Percentiles rank a stretch among this genome's conserved stretches.
These are phyloP conservation scores for Taphrina sp. DNA, from an alignment of 1,139 yeast genomes.

Conservation along the genomic window DNA sequence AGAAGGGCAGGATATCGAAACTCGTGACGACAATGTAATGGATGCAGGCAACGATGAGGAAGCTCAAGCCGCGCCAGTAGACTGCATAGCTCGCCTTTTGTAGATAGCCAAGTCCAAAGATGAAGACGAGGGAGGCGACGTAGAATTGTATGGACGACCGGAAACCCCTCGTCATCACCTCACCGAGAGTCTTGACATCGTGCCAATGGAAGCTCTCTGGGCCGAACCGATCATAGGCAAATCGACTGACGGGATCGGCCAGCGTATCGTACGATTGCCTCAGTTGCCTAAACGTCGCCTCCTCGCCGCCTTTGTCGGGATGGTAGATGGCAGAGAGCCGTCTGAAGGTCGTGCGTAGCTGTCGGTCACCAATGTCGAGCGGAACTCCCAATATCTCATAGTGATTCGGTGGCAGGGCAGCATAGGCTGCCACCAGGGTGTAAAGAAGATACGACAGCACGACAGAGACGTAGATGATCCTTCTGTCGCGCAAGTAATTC, in stretches of 20 bases:
- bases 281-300: constrained; percentile 40
- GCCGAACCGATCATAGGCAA: constrained; percentile 45
- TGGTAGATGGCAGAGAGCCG: constrained; percentile 42
- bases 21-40: constrained; percentile 40
- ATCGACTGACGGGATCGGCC: constrained; percentile 40
- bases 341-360: constrained; percentile 39
- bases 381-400: constrained; percentile 38
- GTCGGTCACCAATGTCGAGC: constrained; percentile 34
- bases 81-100: constrained; percentile 39
- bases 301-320: constrained; percentile 44
- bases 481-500: constrained; percentile 17
- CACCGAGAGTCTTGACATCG: constrained; percentile 30
- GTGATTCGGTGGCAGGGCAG: constrained; percentile 26
- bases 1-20: constrained; percentile 33
- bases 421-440: constrained; percentile 15
- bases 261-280: constrained; percentile 43
- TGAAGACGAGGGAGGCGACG: constrained; percentile 37
- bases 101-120: constrained; percentile 38
- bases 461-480: constrained; percentile 21
- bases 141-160: constrained; percentile 38
- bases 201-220: constrained; percentile 34
- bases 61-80: constrained; percentile 40
- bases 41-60: constrained; percentile 37
- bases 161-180: constrained; percentile 34
- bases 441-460: constrained; percentile 24